Base-by-base conservation (phyloP, 805 yeast genomes). In the Barnettozyma botsteinii region DNA sequence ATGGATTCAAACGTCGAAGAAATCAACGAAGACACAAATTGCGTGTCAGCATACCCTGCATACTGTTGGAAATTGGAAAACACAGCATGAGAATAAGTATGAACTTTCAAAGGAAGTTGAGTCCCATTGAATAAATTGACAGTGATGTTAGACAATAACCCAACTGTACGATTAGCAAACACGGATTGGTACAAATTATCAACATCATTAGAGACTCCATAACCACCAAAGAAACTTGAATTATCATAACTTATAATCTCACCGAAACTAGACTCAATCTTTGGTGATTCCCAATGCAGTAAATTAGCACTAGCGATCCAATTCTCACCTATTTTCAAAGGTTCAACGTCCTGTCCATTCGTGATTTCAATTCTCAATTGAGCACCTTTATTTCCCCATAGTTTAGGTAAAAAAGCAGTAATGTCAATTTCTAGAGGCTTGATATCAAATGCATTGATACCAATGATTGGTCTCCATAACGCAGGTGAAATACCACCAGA, bases 401-500 rank as follows among this genome's bases (percentile, higher is more conserved):
- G 57, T n/a, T 64, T 56, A 3, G 95, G 93, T 43, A 86, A 61
- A 46, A 79, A 68, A 1, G 84, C 77, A 10, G 91, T 74, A 34
- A 87, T 52, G 47, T 87, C 95, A 33, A 87, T 56, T 41, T 78
- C 80, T 48, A 81, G 66, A n/a, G 81, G 71, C 14, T 77, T 78
- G 23, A 86, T 64, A 56, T 87, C 94, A 61, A 79, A 85, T 1
- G 95, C 81, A 43, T 77, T 72, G 15, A 73, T 69, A 3, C 85
- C 79, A 7, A 86, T 95, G 45, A 84, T 75, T 4, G 94, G 86
- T 36, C 73, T 69, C 96, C 96, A 87, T 34, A 86, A 62, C 4
- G 81, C 69, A 1, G 96, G 95, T 2, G 88, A 74, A 25, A 79
- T 62, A 2, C 95, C 95, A 7, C 95, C 95, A 1, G 95, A 78